phyloP scores from a whole-genome alignment of 179 eudicot species.

The Silene vulgaris region DNA sequence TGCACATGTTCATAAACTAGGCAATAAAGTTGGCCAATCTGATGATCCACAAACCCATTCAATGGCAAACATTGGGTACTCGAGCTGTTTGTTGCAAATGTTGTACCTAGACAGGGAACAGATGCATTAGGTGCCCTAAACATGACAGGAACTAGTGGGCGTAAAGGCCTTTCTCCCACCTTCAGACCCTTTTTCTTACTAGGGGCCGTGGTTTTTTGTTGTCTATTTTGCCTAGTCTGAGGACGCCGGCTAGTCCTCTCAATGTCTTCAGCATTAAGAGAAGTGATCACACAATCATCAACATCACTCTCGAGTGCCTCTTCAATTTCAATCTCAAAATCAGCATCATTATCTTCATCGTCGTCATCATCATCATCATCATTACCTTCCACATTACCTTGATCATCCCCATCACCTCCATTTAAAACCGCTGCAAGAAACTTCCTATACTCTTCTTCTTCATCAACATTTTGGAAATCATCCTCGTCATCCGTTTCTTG shows the following conservation, averaged over 20 bases:
- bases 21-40: slow-evolving; percentile 75
- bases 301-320: slow-evolving; percentile 92
- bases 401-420: slow-evolving; percentile 49
- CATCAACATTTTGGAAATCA: slow-evolving; percentile 81
- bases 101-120: slow-evolving; percentile 35
- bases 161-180: slow-evolving; percentile 51
- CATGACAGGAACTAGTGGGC: slow-evolving; percentile 61
- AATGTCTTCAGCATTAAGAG: slow-evolving; percentile 30
- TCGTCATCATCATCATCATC: slow-evolving; percentile 56
- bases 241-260: slow-evolving; percentile 58
- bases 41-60: slow-evolving; percentile 68
- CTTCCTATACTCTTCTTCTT: slow-evolving; percentile 91
- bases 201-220: slow-evolving; percentile 34
- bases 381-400: slow-evolving; percentile 42
- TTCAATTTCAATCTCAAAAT: slow-evolving; percentile 89
- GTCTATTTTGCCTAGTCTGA: slow-evolving; percentile 64
- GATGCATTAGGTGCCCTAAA: slow-evolving; percentile 36
- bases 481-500: slow-evolving; percentile 97
- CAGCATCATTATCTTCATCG: slow-evolving; percentile 98
- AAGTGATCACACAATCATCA: slow-evolving; percentile 39
- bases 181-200: slow-evolving; percentile 33
- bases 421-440: slow-evolving; percentile 90
- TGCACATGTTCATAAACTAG: slow-evolving; percentile 88
- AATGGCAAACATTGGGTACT: slow-evolving; percentile 28
- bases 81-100: slow-evolving; percentile 26